Base-by-base conservation (phyloP, 2,329 filamentous ascomycete genomes). In the Ceratocystis colombiana region DNA sequence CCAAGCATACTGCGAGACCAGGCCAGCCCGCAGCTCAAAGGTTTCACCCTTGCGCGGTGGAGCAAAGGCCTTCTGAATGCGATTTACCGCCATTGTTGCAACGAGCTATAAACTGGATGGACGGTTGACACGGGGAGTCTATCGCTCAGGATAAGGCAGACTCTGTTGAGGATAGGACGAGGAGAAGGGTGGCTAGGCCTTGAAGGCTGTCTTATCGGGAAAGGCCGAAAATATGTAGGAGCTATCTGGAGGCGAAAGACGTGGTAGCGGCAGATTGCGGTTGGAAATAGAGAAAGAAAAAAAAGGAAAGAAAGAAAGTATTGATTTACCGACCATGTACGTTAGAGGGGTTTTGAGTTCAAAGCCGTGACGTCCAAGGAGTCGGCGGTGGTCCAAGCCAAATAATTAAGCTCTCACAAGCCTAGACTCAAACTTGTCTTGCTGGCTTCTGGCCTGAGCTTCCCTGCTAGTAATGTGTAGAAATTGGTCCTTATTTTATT, bases 1-100 rank as follows among this genome's bases (percentile, higher is more conserved):
- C 79, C 95, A 96, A 68, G 94, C 94, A 88, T 97, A 99, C 79
- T 99, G 94, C 70, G 94, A 99, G 70, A 95, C 94, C 75, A 99
- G 81, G 48, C 94, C 94, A 70, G 93, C 90, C 76, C 94, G 88
- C 77, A 99, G 80, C 81, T 99, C 94, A 75, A 96, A 97, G 17
- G 94, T 99, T 79, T 99, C 94, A 76, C 94, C 94, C 80, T 99
- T 99, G 74, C 88, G 86, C 72, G 94, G 94, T 75, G 87, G 87
- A 75, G 90, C 88, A 76, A 99, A 96, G 73, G 93, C 94, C 77
- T 89, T 92, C 75, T 89, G 87, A 76, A 99, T 94, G 77, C 93
- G 88, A 79, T 94, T 97, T 76, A 97, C 93, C 74, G 94, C 93
- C 90, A 96, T 96, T 30, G 45, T 61, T 59, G 25, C 37, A 15